Evolutionary conservation across 306 rosid species (phyloP).

Genomic region (Rosa rugosa): DNA sequence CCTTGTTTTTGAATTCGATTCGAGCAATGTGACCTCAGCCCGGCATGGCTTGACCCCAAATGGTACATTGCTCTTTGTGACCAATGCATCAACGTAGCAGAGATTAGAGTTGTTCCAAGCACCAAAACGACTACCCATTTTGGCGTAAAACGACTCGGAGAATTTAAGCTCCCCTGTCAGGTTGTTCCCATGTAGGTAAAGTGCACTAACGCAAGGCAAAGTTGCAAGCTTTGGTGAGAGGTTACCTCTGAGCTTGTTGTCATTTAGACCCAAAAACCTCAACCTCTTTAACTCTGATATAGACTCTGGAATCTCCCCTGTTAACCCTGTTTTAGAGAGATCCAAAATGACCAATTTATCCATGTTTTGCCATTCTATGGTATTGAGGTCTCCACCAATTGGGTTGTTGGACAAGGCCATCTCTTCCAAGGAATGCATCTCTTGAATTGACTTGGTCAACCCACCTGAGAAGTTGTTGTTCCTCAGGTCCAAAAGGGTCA

Average conservation of each 20-base stretch:
- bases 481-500: slow-evolving; percentile 83
- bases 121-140: slow-evolving; percentile 84
- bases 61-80: slow-evolving; percentile 47
- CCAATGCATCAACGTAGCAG: slow-evolving; percentile 51
- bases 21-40: slow-evolving; percentile 41
- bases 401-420: slow-evolving; percentile 77
- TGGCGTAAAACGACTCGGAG: slow-evolving; percentile 53
- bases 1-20: slow-evolving; percentile 32
- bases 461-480: slow-evolving; percentile 76
- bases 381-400: slow-evolving; percentile 60
- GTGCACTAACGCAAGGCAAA: slow-evolving; percentile 65
- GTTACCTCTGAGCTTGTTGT: slow-evolving; percentile 71
- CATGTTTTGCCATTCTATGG: slow-evolving; percentile 59
- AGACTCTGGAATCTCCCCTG: slow-evolving; percentile 82
- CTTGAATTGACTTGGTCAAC: slow-evolving; percentile 50
- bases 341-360: slow-evolving; percentile 65
- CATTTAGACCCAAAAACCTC: slow-evolving; percentile 77
- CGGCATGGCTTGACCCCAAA: slow-evolving; percentile 80
- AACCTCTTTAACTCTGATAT: slow-evolving; percentile 57
- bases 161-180: slow-evolving; percentile 67
- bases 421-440: slow-evolving; percentile 59
- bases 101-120: slow-evolving; percentile 82
- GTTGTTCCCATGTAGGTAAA: slow-evolving; percentile 79
- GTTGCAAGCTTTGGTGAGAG: slow-evolving; percentile 61
- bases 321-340: slow-evolving; percentile 59